These are phyloP conservation scores for Sphaceloma murrayae DNA, from an alignment of 2,329 filamentous ascomycete genomes.

Conservation along the genomic window DNA sequence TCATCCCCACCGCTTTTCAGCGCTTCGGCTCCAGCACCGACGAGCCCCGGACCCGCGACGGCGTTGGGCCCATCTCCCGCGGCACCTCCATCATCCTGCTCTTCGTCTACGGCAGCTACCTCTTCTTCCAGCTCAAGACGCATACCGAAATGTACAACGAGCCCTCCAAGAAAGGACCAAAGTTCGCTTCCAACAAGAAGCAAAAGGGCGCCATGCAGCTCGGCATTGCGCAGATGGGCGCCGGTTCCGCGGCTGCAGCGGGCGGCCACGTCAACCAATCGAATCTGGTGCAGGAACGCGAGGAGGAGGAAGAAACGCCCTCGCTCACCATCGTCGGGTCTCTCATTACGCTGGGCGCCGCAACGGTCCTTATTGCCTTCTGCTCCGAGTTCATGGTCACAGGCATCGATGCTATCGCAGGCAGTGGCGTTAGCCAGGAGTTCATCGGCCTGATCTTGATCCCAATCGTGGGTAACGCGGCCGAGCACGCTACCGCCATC, in stretches of 20 bases:
- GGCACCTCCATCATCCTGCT: slow-evolving; percentile 73
- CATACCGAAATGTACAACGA: slow-evolving; percentile 72
- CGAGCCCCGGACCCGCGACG: slow-evolving; percentile 13
- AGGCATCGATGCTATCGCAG: slow-evolving; percentile 48
- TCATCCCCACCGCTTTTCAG: slow-evolving; percentile 83
- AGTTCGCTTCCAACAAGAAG: slow-evolving; percentile 38
- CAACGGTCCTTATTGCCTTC: slow-evolving; percentile 69
- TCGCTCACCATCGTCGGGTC: slow-evolving; percentile 65
- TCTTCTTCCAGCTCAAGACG: slow-evolving; percentile 85
- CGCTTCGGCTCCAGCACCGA: slow-evolving; percentile 34
- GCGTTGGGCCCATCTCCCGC: slow-evolving; percentile 46
- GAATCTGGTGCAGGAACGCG: slow-evolving; percentile 37
- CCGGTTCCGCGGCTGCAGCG: slow-evolving; percentile 40
- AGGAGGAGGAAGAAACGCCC: slow-evolving; percentile 61
- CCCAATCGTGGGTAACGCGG: slow-evolving; percentile 54
- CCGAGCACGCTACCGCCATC: slow-evolving; percentile 54
- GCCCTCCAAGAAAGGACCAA: slow-evolving; percentile 67
- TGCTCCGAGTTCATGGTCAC: slow-evolving; percentile 60
- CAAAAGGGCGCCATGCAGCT: slow-evolving; percentile 41
- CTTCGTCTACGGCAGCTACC: slow-evolving; percentile 71
- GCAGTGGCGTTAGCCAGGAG: slow-evolving; percentile 43
- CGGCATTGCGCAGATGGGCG: slow-evolving; percentile 46
- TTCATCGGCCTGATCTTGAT: slow-evolving; percentile 56
- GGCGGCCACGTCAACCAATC: slow-evolving; percentile 42
- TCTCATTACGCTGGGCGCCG: slow-evolving; percentile 57